Percentiles rank a stretch among this genome's conserved stretches.
phyloP scores from a whole-genome alignment of 2,329 filamentous ascomycete genomes.

The Berkeleyomyces rouxiae region DNA sequence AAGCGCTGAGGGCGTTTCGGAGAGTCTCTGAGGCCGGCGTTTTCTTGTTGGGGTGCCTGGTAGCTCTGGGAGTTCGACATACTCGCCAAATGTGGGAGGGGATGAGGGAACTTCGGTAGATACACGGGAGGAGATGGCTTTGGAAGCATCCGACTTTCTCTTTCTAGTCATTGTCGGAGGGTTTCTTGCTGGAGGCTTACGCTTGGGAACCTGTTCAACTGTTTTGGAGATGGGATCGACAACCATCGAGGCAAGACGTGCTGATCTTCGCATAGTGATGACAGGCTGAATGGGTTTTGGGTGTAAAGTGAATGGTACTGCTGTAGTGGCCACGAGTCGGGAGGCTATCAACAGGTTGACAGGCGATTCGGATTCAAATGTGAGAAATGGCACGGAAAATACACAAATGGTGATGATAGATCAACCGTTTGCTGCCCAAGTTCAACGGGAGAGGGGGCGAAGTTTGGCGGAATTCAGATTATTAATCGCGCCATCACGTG shows the following conservation, averaged over 20 bases:
- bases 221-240: background rate
- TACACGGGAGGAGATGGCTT: background rate
- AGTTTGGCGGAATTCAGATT: background rate
- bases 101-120: background rate
- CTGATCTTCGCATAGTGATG: constrained; percentile 3
- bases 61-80: background rate
- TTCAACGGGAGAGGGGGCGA: no score
- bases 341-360: background rate
- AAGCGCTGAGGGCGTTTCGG: constrained; percentile 26
- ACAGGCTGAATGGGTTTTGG: no score
- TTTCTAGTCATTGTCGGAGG: background rate
- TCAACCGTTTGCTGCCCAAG: background rate
- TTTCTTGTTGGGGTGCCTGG: constrained; percentile 18
- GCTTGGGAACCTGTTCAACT: background rate
- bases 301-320: background rate
- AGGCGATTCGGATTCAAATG: background rate
- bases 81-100: background rate
- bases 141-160: background rate
- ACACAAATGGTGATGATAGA: background rate
- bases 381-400: background rate
- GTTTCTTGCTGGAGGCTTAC: background rate
- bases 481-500: background rate
- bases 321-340: background rate
- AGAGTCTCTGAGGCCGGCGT: constrained; percentile 12
- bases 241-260: constrained; percentile 4